Percentiles rank a stretch among this genome's conserved stretches.
These are phyloP conservation scores for Blastocystis sp. DNA, from an alignment of 352 stramenopile genomes.

Conservation along the genomic window DNA sequence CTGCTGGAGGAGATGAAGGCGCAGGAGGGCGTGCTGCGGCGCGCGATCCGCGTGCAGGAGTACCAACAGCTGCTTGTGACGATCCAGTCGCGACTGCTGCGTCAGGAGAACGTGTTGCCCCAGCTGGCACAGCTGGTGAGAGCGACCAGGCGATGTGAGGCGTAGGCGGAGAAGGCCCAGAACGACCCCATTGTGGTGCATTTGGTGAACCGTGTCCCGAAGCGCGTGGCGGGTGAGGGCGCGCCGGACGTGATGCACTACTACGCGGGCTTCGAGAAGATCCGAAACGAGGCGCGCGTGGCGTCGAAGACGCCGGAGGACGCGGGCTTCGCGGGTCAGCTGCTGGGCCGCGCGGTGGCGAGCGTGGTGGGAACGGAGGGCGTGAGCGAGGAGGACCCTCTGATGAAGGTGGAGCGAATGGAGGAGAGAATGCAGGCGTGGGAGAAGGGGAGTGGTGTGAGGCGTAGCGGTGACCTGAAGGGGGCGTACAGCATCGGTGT, in stretches of 20 bases:
- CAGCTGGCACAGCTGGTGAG: background rate
- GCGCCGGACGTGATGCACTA: background rate
- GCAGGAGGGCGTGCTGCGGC: background rate
- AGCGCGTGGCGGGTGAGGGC: background rate
- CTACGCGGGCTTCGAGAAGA: conserved; percentile 5
- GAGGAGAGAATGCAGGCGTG: background rate
- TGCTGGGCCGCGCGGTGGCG: conserved; percentile 20
- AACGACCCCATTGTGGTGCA: conserved; percentile 53
- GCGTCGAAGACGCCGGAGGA: conserved; percentile 32
- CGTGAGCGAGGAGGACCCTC: conserved; percentile 13
- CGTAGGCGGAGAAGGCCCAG: background rate
- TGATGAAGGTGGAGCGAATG: conserved; percentile 43
- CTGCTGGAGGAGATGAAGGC: background rate
- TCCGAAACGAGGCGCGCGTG: conserved; percentile 23
- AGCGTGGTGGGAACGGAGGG: conserved; percentile 30
- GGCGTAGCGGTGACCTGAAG: conserved; percentile 23
- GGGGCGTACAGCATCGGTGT: background rate
- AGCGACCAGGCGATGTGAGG: background rate
- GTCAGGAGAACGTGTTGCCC: background rate
- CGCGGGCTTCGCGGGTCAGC: conserved; percentile 33
- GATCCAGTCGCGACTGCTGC: conserved; percentile 19
- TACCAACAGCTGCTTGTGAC: conserved; percentile 37
- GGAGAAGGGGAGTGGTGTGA: background rate
- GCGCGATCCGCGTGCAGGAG: conserved; percentile 1
- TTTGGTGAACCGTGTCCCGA: conserved; percentile 24